Conservation (phyloP, 164 flowering plant species). For the Brasenia schreberi region DNA sequence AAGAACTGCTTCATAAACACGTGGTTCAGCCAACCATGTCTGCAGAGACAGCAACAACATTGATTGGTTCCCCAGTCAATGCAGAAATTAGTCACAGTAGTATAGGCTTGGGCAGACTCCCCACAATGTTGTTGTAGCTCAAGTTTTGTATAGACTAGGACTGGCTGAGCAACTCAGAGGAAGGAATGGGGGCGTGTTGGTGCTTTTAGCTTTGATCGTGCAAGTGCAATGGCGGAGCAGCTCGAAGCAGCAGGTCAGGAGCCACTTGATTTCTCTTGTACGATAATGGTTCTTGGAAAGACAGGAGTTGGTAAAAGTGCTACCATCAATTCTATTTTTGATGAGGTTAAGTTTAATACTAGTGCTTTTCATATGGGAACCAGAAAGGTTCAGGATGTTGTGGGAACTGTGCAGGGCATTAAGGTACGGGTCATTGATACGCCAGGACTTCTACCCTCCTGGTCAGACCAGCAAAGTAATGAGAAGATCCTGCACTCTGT, state of each 20-base stretch:
- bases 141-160: conserved; percentile 88
- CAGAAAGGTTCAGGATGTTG: conserved; percentile 89
- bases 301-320: conserved; percentile 98
- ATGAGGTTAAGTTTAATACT: conserved; percentile 71
- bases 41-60: not conserved
- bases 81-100: not conserved
- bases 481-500: conserved; percentile 78
- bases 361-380: conserved; percentile 84
- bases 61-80: not conserved
- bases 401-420: conserved; percentile 91
- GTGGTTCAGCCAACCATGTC: not conserved
- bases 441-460: conserved; percentile 84
- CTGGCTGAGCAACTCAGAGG: conserved; percentile 93
- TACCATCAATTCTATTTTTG: conserved; percentile 94
- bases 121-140: conserved; percentile 97
- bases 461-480: conserved; percentile 74
- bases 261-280: conserved; percentile 89
- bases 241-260: conserved; percentile 85
- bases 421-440: conserved; percentile 91
- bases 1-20: not conserved
- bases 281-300: conserved; percentile 94
- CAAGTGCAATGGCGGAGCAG: conserved; percentile 98
- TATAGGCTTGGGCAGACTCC: conserved; percentile 97
- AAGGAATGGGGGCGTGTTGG: conserved; percentile 48
- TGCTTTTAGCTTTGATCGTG: conserved; percentile 93